phyloP scores from a whole-genome alignment of 768 basidiomycete species.

The Suillus plorans region DNA sequence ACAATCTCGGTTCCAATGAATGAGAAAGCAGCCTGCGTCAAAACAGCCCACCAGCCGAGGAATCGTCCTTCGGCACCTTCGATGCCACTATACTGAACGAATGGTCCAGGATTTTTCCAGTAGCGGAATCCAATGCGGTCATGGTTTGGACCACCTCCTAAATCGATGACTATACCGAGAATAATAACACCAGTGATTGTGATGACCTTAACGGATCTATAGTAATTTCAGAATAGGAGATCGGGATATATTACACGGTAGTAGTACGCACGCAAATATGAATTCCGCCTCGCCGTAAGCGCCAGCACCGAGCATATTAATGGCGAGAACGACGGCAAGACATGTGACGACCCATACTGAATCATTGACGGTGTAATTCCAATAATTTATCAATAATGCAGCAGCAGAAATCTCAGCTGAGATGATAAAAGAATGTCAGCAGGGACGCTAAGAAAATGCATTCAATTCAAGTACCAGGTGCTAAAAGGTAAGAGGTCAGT shows the following conservation, averaged over 20 bases:
- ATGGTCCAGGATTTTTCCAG: conserved; percentile 89
- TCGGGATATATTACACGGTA: background rate
- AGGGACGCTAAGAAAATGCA: background rate
- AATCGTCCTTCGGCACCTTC: conserved; percentile 73
- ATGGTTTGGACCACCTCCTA: conserved; percentile 83
- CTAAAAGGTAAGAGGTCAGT: conserved; percentile 19
- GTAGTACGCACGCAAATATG: conserved; percentile 60
- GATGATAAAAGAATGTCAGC: conserved; percentile 8
- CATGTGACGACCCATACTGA: conserved; percentile 84
- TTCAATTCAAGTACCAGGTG: background rate
- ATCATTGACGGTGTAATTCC: conserved; percentile 57
- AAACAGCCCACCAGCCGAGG: conserved; percentile 67
- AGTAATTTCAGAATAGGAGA: background rate
- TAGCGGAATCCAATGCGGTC: conserved; percentile 62
- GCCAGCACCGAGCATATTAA: conserved; percentile 75
- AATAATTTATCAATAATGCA: conserved; percentile 74
- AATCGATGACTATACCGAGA: conserved; percentile 73
- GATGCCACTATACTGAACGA: conserved; percentile 69
- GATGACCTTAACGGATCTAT: conserved; percentile 82
- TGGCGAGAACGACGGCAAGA: conserved; percentile 69
- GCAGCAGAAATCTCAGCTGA: conserved; percentile 40
- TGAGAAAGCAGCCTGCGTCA: conserved; percentile 90
- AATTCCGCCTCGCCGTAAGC: conserved; percentile 88
- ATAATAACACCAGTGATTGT: conserved; percentile 74
- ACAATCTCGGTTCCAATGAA: conserved; percentile 95